phyloP scores from a whole-genome alignment of 257 asterid species.

The Parsonsia alboflavescens region DNA sequence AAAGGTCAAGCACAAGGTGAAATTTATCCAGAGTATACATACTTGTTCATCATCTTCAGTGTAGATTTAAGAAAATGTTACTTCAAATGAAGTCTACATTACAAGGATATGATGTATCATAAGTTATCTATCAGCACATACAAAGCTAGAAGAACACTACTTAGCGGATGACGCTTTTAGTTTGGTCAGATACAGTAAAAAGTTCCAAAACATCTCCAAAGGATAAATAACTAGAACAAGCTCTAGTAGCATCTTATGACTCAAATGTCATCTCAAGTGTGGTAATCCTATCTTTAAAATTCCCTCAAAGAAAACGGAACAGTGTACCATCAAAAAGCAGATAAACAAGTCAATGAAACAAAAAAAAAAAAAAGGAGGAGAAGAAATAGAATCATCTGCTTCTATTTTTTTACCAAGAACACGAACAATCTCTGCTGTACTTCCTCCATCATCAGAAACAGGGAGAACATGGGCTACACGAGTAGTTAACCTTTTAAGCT shows the following conservation, averaged over 20 bases:
- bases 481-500: slow-evolving; percentile 84
- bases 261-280: not conserved
- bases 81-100: not conserved
- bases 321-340: not conserved
- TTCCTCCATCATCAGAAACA: slow-evolving; percentile 98
- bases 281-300: not conserved
- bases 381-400: slow-evolving; percentile 14
- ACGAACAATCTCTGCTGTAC: slow-evolving; percentile 98
- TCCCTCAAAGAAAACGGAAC: not conserved
- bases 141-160: not conserved
- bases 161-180: not conserved
- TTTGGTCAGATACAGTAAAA: not conserved
- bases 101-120: not conserved
- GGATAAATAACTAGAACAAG: not conserved
- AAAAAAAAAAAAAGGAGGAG: not conserved
- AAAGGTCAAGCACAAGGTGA: not conserved
- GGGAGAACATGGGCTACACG: slow-evolving; percentile 91
- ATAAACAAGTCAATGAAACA: not conserved
- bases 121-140: not conserved
- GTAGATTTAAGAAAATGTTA: not conserved
- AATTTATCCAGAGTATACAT: not conserved
- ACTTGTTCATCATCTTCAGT: not conserved
- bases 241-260: not conserved
- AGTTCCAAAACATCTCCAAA: not conserved
- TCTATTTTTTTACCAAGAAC: slow-evolving; percentile 69